Conservation (phyloP, 23 red algal genomes). For the Gracilaria domingensis region DNA sequence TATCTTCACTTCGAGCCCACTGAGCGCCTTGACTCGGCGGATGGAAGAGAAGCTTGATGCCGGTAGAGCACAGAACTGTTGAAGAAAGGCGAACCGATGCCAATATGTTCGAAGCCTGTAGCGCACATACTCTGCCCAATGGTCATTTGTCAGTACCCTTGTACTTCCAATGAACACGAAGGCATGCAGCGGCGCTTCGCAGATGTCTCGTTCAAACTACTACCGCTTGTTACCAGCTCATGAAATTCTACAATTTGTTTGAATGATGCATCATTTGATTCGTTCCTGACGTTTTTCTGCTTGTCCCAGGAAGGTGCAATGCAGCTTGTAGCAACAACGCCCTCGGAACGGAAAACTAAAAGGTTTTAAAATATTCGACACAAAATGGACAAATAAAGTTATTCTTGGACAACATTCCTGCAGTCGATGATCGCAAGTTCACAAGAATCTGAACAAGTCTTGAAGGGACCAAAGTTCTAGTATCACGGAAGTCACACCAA, state of each 20-base stretch:
- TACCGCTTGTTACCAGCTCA: not conserved
- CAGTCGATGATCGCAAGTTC: too few species aligned
- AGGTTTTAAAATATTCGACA: too few species aligned
- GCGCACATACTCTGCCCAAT: not conserved
- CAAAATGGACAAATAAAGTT: too few species aligned
- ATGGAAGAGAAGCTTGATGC: not conserved
- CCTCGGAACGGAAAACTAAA: too few species aligned
- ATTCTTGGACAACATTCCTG: too few species aligned
- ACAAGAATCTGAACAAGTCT: not conserved
- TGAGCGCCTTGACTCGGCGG: not conserved
- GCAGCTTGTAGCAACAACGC: too few species aligned
- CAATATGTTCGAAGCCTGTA: not conserved
- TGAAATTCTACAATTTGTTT: constrained; percentile 18
- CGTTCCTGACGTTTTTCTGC: constrained; percentile 15
- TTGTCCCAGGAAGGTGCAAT: not conserved
- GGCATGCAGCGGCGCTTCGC: not conserved
- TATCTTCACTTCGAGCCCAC: not conserved
- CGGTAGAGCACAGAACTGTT: too few species aligned
- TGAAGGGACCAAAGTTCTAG: too few species aligned
- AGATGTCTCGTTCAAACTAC: not conserved
- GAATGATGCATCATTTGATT: not conserved
- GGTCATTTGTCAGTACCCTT: not conserved
- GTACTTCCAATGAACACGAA: too few species aligned
- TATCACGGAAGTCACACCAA: too few species aligned
- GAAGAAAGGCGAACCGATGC: too few species aligned